A percentile compares a stretch with the other conserved stretches of the same genome.
phyloP scores from a whole-genome alignment of 805 yeast genomes.

The Kodamaea nitidulidarum region DNA sequence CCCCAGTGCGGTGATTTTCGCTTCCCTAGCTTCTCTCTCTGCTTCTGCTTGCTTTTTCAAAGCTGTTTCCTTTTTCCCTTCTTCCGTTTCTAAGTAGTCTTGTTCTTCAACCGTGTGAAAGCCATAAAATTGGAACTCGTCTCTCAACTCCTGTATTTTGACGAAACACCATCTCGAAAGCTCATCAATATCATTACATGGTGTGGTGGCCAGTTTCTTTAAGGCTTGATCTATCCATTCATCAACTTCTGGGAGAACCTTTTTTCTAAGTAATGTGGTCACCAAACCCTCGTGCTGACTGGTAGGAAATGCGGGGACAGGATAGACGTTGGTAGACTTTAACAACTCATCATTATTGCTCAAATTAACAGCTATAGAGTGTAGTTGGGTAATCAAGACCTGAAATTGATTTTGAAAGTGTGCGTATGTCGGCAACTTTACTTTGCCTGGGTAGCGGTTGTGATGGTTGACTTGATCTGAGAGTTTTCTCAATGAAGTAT shows the following conservation, averaged over 20 bases:
- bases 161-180: constrained; percentile 66
- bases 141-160: constrained; percentile 49
- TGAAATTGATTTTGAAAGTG: constrained; percentile 80
- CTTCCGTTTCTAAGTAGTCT: constrained; percentile 26
- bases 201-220: constrained; percentile 11
- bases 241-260: constrained; percentile 84
- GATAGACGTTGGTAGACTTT: constrained; percentile 71
- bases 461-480: constrained; percentile 36
- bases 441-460: constrained; percentile 33
- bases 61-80: constrained; percentile 27
- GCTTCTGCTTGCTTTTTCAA: constrained; percentile 17
- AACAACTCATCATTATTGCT: constrained; percentile 57
- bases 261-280: constrained; percentile 82
- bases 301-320: constrained; percentile 80
- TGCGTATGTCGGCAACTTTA: constrained; percentile 46
- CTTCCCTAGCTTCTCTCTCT: constrained; percentile 24
- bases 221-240: constrained; percentile 61
- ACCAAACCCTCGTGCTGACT: constrained; percentile 77
- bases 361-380: constrained; percentile 68
- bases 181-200: constrained; percentile 37
- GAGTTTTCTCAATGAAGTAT: constrained; percentile 35
- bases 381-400: constrained; percentile 76
- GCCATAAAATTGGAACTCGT: constrained; percentile 60
- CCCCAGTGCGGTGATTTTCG: constrained; percentile 24
- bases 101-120: constrained; percentile 51